Conservation (phyloP, 75 land plant genomes). For the Adiantum capillusveneris region DNA sequence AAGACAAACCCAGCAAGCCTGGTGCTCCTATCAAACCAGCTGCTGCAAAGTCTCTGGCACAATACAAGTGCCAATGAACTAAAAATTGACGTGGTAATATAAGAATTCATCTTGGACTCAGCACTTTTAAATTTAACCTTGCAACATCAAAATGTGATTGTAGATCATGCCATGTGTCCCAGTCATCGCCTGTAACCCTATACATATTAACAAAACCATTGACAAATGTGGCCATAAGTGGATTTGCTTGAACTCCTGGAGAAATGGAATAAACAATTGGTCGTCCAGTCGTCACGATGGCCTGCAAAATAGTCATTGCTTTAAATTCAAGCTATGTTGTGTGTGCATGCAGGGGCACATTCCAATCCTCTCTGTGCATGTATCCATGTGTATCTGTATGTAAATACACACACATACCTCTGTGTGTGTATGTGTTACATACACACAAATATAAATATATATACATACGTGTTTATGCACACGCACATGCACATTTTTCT, state of each 20-base stretch:
- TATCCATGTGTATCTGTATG: too few species aligned
- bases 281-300: conserved; percentile 16
- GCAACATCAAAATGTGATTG: conserved; percentile 40
- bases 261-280: conserved; percentile 47
- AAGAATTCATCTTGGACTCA: too few species aligned
- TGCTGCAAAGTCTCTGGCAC: conserved; percentile 63
- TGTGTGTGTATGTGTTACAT: too few species aligned
- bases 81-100: too few species aligned
- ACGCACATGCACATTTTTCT: too few species aligned
- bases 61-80: neutral
- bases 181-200: conserved; percentile 43
- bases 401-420: too few species aligned
- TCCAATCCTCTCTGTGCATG: too few species aligned
- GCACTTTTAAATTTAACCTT: conserved; percentile 19
- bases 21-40: conserved; percentile 63
- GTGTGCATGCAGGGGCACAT: too few species aligned
- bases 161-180: conserved; percentile 42
- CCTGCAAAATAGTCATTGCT: conserved; percentile 22
- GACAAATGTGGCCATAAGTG: conserved; percentile 18
- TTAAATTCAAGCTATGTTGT: too few species aligned
- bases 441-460: too few species aligned
- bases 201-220: conserved; percentile 30
- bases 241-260: conserved; percentile 38
- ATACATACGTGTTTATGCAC: too few species aligned
- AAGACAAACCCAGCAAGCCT: conserved; percentile 67